Evolutionary conservation across 768 basidiomycete species (phyloP), one percentile per base, ranked within the genome.

Genomic region (Leccinum barrowsii): DNA sequence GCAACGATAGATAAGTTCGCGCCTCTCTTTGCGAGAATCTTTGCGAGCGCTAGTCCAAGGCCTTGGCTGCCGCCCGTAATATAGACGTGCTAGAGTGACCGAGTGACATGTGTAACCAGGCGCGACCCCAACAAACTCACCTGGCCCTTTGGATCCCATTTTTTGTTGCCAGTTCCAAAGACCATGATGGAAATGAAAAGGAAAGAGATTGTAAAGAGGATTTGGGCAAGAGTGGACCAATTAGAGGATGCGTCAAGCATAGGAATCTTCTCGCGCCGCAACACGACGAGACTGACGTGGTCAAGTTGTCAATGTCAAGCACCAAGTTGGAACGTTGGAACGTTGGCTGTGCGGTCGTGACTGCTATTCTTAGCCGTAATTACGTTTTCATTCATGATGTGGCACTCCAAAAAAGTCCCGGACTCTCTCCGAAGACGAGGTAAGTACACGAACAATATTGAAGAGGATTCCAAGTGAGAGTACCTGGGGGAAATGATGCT

Each of bases 1-100:
- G 92, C 93, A 10, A 95, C 87, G 59, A 95, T 92, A 7, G 90
- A 91, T 3, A 95, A 86, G 61, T 92, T 80, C 0, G 93, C 92
- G 0, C 94, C 94, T 58, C 77, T 77, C 59, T 76, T 74, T 13
- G 82, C 81, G 2, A 96, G 78, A 15, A 87, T 74, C 28, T 80
- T 77, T 1, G 92, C 89, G 7, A 95, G 75, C 0, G 85, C 81
- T 2, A 92, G 79, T 1, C 94, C 94, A 0, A 94, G 82, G 1
- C 94, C 94, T 13, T 85, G 78, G 44, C 86, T 89, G 3, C 90
- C 93, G 2, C 94, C 94, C 0, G 92, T 92, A 17, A 96, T 77
- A 68, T 92, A 92, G 72, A 85, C 84, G 64, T 94, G 90, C 94
- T 95, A 59, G 10, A 1, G 3, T 42, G 35, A 4, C 48, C 61